phyloP scores from a whole-genome alignment of 108 stramenopile genomes.

The Seminavis robusta region DNA sequence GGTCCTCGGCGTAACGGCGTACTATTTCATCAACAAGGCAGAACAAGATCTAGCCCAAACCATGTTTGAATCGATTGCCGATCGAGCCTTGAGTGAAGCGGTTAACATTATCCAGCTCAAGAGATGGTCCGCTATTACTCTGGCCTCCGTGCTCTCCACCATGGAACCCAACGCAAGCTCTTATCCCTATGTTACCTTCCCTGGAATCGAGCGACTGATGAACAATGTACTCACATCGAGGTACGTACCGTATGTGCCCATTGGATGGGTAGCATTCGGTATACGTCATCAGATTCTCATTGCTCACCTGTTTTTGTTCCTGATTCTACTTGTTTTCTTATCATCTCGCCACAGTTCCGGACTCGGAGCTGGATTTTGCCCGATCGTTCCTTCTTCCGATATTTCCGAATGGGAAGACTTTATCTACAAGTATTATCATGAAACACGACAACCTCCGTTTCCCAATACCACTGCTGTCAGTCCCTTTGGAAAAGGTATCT shows the following conservation, averaged over 20 bases:
- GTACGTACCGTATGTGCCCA: too few species aligned
- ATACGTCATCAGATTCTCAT: too few species aligned
- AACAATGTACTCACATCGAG: too few species aligned
- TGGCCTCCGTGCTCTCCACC: constrained; percentile 2
- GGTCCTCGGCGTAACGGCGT: constrained; percentile 7
- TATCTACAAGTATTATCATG: constrained; percentile 10
- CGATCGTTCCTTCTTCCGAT: constrained; percentile 1
- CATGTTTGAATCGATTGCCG: constrained; percentile 8
- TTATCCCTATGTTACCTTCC: constrained; percentile 17
- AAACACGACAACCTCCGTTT: constrained; percentile 1
- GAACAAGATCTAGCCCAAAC: constrained; percentile 10
- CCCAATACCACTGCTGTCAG: constrained; percentile 6
- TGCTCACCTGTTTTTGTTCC: too few species aligned
- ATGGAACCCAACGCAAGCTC: constrained; percentile 3
- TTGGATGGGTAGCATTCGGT: too few species aligned
- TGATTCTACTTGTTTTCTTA: too few species aligned
- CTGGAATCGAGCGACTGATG: constrained; percentile 8
- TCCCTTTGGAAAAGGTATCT: constrained; percentile 10
- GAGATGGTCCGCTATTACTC: not conserved
- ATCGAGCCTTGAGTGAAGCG: constrained; percentile 10
- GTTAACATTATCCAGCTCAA: not conserved
- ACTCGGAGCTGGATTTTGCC: not conserved
- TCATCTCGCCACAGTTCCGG: too few species aligned
- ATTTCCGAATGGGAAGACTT: constrained; percentile 2
- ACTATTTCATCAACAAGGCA: not conserved